These are phyloP conservation scores for Tarenaya hassleriana DNA, from an alignment of 345 rosid species.

Conservation along the genomic window DNA sequence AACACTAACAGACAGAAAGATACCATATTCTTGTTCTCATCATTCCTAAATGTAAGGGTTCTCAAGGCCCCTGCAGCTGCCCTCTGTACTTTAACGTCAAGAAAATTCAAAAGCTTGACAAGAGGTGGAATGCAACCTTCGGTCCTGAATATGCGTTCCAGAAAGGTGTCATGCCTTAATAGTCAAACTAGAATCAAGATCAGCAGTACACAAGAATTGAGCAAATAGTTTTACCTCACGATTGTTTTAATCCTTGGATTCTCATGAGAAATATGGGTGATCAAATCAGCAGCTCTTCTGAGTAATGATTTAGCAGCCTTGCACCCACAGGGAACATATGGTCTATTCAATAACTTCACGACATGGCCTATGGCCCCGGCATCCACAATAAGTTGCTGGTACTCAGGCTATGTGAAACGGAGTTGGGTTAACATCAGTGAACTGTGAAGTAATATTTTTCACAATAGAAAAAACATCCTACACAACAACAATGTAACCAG, in stretches of 20 bases:
- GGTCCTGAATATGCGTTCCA: constrained; percentile 31
- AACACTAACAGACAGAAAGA: not conserved
- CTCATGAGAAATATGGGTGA: constrained; percentile 70
- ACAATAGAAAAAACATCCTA: not conserved
- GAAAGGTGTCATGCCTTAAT: constrained; percentile 8
- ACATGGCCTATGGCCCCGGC: constrained; percentile 62
- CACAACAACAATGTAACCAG: not conserved
- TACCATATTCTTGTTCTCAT: constrained; percentile 66
- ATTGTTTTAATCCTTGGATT: constrained; percentile 50
- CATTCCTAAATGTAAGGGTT: constrained; percentile 65
- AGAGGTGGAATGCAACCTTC: constrained; percentile 72
- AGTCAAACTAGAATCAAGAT: not conserved
- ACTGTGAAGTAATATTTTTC: constrained; percentile 6
- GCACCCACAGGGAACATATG: constrained; percentile 20
- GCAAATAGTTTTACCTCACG: constrained; percentile 42
- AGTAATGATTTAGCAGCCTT: constrained; percentile 31
- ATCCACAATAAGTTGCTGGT: constrained; percentile 67
- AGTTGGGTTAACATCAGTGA: constrained; percentile 8
- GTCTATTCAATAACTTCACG: constrained; percentile 46
- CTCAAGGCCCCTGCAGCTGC: constrained; percentile 80
- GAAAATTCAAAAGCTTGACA: constrained; percentile 51
- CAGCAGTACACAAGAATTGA: not conserved
- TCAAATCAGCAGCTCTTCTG: constrained; percentile 74
- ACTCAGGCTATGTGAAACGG: constrained; percentile 41
- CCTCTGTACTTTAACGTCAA: constrained; percentile 59